Conservation (phyloP, 768 basidiomycete species). For the Filobasidium floriforme region DNA sequence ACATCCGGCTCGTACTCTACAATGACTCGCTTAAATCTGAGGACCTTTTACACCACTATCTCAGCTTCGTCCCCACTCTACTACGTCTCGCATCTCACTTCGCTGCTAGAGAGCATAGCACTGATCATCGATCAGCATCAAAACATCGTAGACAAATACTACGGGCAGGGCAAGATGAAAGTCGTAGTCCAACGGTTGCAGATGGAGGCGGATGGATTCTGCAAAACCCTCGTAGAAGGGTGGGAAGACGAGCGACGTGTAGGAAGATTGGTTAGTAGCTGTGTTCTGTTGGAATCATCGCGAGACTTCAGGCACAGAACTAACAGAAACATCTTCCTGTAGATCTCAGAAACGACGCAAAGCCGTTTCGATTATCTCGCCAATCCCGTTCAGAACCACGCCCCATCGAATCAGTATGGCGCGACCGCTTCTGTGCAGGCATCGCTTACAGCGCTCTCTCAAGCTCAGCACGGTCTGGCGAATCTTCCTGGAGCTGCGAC, state of each 20-base stretch:
- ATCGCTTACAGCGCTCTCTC: slow-evolving; percentile 28
- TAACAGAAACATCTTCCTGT: too few relatives aligned
- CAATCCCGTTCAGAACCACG: slow-evolving; percentile 27
- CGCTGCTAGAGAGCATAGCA: slow-evolving; percentile 88
- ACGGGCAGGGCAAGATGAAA: slow-evolving; percentile 79
- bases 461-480: slow-evolving; percentile 32
- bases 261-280: slow-evolving; percentile 50
- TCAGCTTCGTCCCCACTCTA: slow-evolving; percentile 85
- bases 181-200: slow-evolving; percentile 64
- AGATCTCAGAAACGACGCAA: slow-evolving; percentile 46
- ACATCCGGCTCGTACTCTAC: not conserved
- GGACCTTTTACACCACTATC: slow-evolving; percentile 6
- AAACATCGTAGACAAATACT: slow-evolving; percentile 95
- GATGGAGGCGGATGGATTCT: slow-evolving; percentile 78
- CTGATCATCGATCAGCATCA: slow-evolving; percentile 97
- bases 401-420: not conserved
- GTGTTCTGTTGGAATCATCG: too few relatives aligned
- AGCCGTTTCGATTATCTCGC: slow-evolving; percentile 35
- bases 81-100: slow-evolving; percentile 80
- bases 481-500: slow-evolving; percentile 33
- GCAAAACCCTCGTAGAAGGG: slow-evolving; percentile 62
- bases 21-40: not conserved
- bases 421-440: slow-evolving; percentile 30
- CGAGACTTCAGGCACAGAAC: too few relatives aligned
- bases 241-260: slow-evolving; percentile 90